Evolutionary conservation across 2,329 filamentous ascomycete species (phyloP), one percentile per base, ranked within the genome.

Genomic region (Dendrostoma leiphaemia): DNA sequence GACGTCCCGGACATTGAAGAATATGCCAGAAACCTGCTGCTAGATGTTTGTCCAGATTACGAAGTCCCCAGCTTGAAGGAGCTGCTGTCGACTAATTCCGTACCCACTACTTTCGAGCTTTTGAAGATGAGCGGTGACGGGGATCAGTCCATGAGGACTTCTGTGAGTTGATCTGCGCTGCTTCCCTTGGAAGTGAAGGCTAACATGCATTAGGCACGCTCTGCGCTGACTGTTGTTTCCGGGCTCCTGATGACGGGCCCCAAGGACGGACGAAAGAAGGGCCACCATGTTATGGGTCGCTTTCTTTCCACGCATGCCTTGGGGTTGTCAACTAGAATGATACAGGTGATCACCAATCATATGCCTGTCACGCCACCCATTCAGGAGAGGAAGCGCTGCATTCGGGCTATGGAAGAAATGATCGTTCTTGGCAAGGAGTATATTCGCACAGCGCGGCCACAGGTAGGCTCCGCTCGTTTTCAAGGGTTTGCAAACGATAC

Each of bases 341-440:
- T 90, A 1, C 86, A 92, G 51, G 74, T 82, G 9, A 85, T 97
- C 55, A 94, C 92, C 63, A 88, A 90, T 65, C 76, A 78, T 12
- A 66, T 71, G 31, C 74, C 76, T 35, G 72, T 78, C 19, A 77
- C 80, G 54, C 81, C 81, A 71, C 60, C 76, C 72, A 63, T 80
- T 67, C 64, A 78, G 44, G 91, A 97, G 66, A 90, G 91, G 63
- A 83, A 83, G 53, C 82, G 88, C 55, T 91, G 87, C 62, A 83
- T 99, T 8, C 83, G 83, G 59, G 92, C 90, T 5, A 88, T 99
- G 66, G 89, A 91, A 61, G 90, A 96, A 66, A 89, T 99, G 82
- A 88, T 97, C 47, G 83, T 78, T 51, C 76, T 95, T 46, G 89
- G 90, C 41, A 87, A 85, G 63, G 78, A 79, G 2, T 85, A 89